Percentiles rank a stretch among this genome's conserved stretches.
These are phyloP conservation scores for Steccherinum ochraceum DNA, from an alignment of 768 basidiomycete genomes.

Conservation along the genomic window DNA sequence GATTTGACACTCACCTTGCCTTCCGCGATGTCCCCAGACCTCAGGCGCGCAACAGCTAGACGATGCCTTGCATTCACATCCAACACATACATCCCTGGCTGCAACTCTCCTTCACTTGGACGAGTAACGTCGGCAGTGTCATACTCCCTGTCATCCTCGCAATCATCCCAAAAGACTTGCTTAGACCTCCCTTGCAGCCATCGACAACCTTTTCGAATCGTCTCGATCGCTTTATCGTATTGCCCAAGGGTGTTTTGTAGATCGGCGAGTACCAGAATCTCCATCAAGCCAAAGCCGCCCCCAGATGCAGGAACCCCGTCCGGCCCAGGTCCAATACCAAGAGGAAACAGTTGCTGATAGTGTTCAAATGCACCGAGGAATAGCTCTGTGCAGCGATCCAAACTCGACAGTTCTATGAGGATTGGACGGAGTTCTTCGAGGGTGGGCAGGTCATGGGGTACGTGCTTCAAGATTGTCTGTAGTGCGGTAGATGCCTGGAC, in stretches of 20 bases:
- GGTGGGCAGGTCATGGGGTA: slow-evolving; percentile 75
- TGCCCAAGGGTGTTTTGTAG: slow-evolving; percentile 68
- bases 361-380: slow-evolving; percentile 72
- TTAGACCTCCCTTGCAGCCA: slow-evolving; percentile 86
- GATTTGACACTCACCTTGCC: slow-evolving; percentile 68
- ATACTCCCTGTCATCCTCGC: slow-evolving; percentile 87
- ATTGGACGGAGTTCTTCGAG: slow-evolving; percentile 74
- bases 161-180: slow-evolving; percentile 74
- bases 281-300: slow-evolving; percentile 49
- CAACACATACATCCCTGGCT: slow-evolving; percentile 53
- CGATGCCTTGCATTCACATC: slow-evolving; percentile 80
- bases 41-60: slow-evolving; percentile 76
- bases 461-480: slow-evolving; percentile 62
- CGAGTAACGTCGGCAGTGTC: slow-evolving; percentile 38
- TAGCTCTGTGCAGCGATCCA: slow-evolving; percentile 55
- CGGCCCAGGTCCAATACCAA: slow-evolving; percentile 36
- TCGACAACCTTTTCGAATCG: slow-evolving; percentile 69
- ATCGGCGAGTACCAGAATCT: slow-evolving; percentile 83
- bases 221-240: slow-evolving; percentile 58
- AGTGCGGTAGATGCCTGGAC: slow-evolving; percentile 61
- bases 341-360: slow-evolving; percentile 47
- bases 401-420: slow-evolving; percentile 67
- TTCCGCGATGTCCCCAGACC: slow-evolving; percentile 72
- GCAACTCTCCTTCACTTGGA: slow-evolving; percentile 34
- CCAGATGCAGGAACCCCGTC: slow-evolving; percentile 19